Conservation (phyloP, 495 filamentous ascomycete species). For the Penicillium verhagenii region DNA sequence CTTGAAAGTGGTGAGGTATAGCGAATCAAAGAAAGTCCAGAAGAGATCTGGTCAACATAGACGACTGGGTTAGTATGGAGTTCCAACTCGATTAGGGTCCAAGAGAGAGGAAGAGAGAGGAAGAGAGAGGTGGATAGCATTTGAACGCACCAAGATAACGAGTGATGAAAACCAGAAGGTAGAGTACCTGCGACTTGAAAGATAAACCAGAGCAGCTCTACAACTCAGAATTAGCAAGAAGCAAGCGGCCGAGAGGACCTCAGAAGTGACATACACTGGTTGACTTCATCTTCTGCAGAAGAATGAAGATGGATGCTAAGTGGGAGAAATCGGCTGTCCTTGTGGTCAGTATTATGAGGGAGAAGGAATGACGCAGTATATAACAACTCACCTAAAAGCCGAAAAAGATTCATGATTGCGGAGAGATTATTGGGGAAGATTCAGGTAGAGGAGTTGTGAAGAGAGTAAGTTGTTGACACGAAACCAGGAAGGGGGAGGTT, state of each 20-base stretch:
- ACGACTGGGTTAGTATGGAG: conserved; percentile 6
- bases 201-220: conserved; percentile 97
- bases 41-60: conserved; percentile 67
- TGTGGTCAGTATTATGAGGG: conserved; percentile 7
- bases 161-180: conserved; percentile 88
- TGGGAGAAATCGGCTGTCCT: conserved; percentile 85
- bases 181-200: conserved; percentile 95
- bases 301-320: conserved; percentile 87
- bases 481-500: conserved; percentile 28
- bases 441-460: background rate
- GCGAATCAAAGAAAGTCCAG: conserved; percentile 73
- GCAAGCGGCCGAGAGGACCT: background rate
- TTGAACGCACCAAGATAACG: conserved; percentile 74
- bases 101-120: too few species aligned
- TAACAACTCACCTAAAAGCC: conserved; percentile 71
- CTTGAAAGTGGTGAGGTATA: conserved; percentile 94
- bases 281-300: conserved; percentile 92
- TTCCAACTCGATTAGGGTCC: background rate
- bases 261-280: conserved; percentile 63
- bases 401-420: conserved; percentile 80
- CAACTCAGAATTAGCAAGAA: conserved; percentile 4
- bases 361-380: too few species aligned
- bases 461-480: conserved; percentile 31
- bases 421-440: background rate
- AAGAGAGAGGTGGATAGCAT: background rate